A percentile compares a stretch with the other conserved stretches of the same genome.
Conservation (phyloP, 2,329 filamentous ascomycete genomes). For the Phyllosticta citrichinensis region DNA sequence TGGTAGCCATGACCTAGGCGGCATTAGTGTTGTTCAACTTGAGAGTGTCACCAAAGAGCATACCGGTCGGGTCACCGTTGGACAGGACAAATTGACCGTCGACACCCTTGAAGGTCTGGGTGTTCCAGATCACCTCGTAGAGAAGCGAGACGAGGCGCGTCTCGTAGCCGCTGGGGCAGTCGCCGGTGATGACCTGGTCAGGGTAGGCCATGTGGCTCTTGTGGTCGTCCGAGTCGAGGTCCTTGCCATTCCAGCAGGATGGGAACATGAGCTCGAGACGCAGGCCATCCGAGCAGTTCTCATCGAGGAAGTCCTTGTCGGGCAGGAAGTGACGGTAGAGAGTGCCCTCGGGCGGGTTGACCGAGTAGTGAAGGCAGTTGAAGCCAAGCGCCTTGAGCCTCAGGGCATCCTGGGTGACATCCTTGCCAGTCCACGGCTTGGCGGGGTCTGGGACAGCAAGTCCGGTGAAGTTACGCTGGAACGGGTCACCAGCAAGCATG, state of each 20-base stretch:
- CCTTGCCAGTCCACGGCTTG: conserved; percentile 62
- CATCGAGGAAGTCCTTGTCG: conserved; percentile 67
- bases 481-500: conserved; percentile 59
- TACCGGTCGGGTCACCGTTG: conserved; percentile 62
- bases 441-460: conserved; percentile 52
- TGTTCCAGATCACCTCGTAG: conserved; percentile 49
- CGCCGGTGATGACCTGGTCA: conserved; percentile 39
- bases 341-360: conserved; percentile 53
- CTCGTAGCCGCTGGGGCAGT: conserved; percentile 45
- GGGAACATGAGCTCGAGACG: conserved; percentile 64
- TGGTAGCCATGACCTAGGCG: conserved; percentile 57
- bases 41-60: conserved; percentile 35
- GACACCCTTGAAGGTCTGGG: conserved; percentile 40
- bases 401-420: conserved; percentile 60
- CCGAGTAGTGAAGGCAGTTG: conserved; percentile 82
- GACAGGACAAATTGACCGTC: conserved; percentile 55
- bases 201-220: conserved; percentile 59
- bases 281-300: conserved; percentile 71
- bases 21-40: conserved; percentile 12
- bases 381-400: conserved; percentile 78
- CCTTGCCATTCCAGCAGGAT: conserved; percentile 61
- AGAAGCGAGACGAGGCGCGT: conserved; percentile 49
- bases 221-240: conserved; percentile 49
- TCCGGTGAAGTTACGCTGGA: conserved; percentile 40
- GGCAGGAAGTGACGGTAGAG: conserved; percentile 76